Evolutionary conservation across 106 monocot genomes (phyloP).

Genomic region (Alisma plantagoaquatica): DNA sequence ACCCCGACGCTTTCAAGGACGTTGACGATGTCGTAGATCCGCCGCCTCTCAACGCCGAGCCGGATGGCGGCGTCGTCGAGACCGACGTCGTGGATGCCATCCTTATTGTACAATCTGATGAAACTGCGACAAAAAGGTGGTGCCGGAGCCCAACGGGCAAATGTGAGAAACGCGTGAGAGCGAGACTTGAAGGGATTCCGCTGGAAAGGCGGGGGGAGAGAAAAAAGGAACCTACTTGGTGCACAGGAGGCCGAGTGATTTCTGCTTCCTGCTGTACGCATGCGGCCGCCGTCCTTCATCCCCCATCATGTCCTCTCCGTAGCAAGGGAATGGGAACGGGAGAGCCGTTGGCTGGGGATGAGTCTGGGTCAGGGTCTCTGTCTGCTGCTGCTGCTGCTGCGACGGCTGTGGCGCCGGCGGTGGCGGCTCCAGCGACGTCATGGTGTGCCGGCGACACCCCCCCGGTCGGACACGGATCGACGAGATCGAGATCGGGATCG

Average conservation of each 20-base stretch:
- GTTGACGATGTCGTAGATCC: conserved; percentile 97
- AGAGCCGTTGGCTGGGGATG: no score
- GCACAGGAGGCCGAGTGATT: conserved; percentile 77
- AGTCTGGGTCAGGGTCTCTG: no score
- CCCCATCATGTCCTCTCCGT: no score
- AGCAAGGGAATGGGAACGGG: not conserved
- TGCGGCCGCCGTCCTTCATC: no score
- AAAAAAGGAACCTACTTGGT: conserved; percentile 35
- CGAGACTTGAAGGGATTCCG: no score
- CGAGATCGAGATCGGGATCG: not conserved
- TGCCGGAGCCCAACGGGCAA: no score
- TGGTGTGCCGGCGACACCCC: no score
- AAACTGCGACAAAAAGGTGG: no score
- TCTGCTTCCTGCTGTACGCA: conserved; percentile 79
- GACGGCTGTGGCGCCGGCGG: no score
- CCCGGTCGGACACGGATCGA: not conserved
- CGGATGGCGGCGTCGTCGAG: conserved; percentile 71
- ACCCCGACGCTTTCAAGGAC: conserved; percentile 93
- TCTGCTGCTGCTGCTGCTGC: no score
- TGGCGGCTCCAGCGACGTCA: no score
- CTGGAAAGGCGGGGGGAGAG: not conserved
- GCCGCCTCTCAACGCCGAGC: conserved; percentile 83
- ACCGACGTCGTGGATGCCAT: conserved; percentile 46
- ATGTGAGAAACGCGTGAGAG: no score
- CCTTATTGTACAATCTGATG: conserved; percentile 51